Conservation (phyloP, 495 filamentous ascomycete species). For the Penicillium flavigenum region DNA sequence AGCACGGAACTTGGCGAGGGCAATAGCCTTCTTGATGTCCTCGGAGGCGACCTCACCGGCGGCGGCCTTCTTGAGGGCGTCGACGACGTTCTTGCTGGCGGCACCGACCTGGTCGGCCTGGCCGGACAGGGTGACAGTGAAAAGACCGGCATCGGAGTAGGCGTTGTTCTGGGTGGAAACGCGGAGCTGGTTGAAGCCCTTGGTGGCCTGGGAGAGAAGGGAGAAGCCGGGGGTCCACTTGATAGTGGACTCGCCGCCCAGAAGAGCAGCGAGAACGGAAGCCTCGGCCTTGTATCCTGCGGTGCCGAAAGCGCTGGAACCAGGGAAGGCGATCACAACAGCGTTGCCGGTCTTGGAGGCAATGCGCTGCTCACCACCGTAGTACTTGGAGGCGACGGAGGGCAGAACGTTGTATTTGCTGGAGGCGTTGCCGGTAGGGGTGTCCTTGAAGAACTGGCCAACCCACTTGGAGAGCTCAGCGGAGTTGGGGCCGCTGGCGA, state of each 20-base stretch:
- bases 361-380: slow-evolving; percentile 91
- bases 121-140: slow-evolving; percentile 77
- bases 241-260: slow-evolving; percentile 86
- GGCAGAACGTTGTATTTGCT: slow-evolving; percentile 41
- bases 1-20: slow-evolving; percentile 89
- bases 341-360: slow-evolving; percentile 70
- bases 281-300: slow-evolving; percentile 83
- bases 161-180: slow-evolving; percentile 71
- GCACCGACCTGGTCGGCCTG: slow-evolving; percentile 64
- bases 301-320: slow-evolving; percentile 69
- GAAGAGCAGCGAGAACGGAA: slow-evolving; percentile 81
- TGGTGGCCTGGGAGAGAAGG: slow-evolving; percentile 73
- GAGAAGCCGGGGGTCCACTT: slow-evolving; percentile 97
- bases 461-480: slow-evolving; percentile 85
- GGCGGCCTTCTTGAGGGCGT: slow-evolving; percentile 75
- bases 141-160: slow-evolving; percentile 93
- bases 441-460: slow-evolving; percentile 74
- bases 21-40: slow-evolving; percentile 85
- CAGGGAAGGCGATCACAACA: slow-evolving; percentile 87
- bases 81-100: slow-evolving; percentile 62
- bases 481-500: slow-evolving; percentile 81
- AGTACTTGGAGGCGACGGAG: slow-evolving; percentile 70
- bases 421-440: slow-evolving; percentile 40
- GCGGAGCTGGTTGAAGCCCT: slow-evolving; percentile 61
- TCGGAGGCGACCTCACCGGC: slow-evolving; percentile 75